Base-by-base conservation (phyloP, 805 yeast species). In the Tetrapisispora nanseiensis region DNA sequence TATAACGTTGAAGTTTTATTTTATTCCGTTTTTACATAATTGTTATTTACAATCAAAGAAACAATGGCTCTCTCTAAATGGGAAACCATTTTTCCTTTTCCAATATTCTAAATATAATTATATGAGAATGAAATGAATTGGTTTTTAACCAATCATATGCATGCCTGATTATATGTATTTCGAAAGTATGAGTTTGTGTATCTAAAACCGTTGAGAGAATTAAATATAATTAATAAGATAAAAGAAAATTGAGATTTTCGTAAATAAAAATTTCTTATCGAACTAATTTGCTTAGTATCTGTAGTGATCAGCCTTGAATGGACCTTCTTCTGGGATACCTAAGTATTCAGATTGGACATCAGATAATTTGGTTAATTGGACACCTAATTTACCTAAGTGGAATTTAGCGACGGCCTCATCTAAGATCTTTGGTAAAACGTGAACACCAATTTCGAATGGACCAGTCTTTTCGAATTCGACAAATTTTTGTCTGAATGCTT, bases 381-480 rank as follows among this genome's bases (percentile, higher is more conserved):
- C 97, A 68, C 92, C 94, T 64, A 90, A 79, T 76, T 90, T 95
- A 66, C 71, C 85, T 72, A 90, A 82, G 75, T 90, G 98, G 68
- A 86, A 82, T 67, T 82, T 85, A 58, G 98, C 98, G 59, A 90
- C 98, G 59, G 95, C 84, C 80, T 90, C 98, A 70, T 90, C 98
- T 72, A 90, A 80, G 63, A 90, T 79, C 83, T 90, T 90, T 75
- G 98, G 98, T 67, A 90, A 76, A 61, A 84, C 81, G 74, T 89
- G 95, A 54, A 90, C 98, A 69, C 94, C 95, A 55, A 84, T 70
- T 54, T 75, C 78, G 72, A 86, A 90, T 60, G 89, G 82, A 65
- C 94, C 95, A 55, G 90, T 76, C 75, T 83, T 85, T 66, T 84
- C 75, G 68, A 90, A 90, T 77, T 89, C 97, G 51, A 86, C 82